phyloP scores from a whole-genome alignment of 345 rosid species.

The Conringia planisiliqua region DNA sequence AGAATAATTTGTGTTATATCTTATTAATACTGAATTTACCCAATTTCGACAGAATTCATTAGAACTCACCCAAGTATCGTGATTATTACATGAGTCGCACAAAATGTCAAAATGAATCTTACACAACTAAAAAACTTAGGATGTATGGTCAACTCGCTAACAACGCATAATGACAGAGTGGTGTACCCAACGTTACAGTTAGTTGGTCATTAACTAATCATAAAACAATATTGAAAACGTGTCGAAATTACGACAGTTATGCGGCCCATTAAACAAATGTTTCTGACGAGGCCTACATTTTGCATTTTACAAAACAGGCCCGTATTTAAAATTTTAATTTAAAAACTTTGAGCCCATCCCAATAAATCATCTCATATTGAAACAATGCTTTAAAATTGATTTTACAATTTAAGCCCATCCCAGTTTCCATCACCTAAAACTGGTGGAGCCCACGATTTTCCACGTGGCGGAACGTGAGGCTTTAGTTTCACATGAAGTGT shows the following conservation, averaged over 20 bases:
- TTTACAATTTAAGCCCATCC: background rate
- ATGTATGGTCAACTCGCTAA: constrained; percentile 1
- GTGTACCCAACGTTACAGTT: background rate
- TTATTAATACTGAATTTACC: too few species aligned
- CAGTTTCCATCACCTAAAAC: background rate
- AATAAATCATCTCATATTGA: background rate
- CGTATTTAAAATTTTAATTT: background rate
- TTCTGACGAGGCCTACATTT: background rate
- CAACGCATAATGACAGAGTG: background rate
- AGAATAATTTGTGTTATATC: too few species aligned
- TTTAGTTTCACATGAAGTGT: background rate
- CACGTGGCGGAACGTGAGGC: constrained; percentile 23
- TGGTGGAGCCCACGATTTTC: background rate
- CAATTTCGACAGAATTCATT: too few species aligned
- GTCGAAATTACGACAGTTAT: background rate
- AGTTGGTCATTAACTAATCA: background rate
- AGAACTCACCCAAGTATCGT: background rate
- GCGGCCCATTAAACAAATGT: background rate
- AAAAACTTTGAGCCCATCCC: background rate
- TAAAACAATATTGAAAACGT: constrained; percentile 20
- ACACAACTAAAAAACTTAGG: background rate
- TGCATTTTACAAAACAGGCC: background rate
- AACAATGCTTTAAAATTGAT: background rate
- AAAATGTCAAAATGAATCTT: background rate
- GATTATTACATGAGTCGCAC: background rate